phyloP scores from a whole-genome alignment of 805 yeast species.

The Saccharomycopsis sp. region DNA sequence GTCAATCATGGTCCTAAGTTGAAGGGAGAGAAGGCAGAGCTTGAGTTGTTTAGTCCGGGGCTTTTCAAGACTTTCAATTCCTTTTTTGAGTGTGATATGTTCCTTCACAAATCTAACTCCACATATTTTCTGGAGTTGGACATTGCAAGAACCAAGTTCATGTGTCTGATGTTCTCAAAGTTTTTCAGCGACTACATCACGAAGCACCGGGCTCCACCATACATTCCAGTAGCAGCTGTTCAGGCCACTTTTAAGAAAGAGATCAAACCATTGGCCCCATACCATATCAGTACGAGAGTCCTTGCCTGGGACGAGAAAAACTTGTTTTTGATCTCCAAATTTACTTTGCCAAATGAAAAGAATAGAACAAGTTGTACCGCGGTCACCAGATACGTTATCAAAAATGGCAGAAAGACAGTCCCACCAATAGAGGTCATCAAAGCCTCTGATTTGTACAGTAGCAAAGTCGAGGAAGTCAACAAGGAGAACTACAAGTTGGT shows the following conservation, averaged over 20 bases:
- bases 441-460: constrained; percentile 46
- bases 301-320: constrained; percentile 85
- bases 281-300: constrained; percentile 47
- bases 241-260: constrained; percentile 62
- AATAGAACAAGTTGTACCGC: constrained; percentile 39
- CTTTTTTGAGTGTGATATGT: constrained; percentile 75
- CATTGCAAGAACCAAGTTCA: constrained; percentile 57
- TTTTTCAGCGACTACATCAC: constrained; percentile 39
- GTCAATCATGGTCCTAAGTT: constrained; percentile 21
- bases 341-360: constrained; percentile 29
- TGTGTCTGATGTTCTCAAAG: constrained; percentile 49
- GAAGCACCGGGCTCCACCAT: constrained; percentile 38
- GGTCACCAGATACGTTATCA: constrained; percentile 73
- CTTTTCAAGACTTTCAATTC: constrained; percentile 49
- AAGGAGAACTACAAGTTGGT: constrained; percentile 33
- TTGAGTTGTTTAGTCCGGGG: constrained; percentile 36
- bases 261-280: constrained; percentile 56
- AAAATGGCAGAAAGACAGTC: constrained; percentile 68
- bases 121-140: constrained; percentile 80
- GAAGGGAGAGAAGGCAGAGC: constrained; percentile 21
- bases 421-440: constrained; percentile 52
- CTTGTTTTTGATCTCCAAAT: constrained; percentile 63
- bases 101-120: constrained; percentile 79
- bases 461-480: constrained; percentile 38
- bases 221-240: constrained; percentile 70